A percentile compares a stretch with the other conserved stretches of the same genome.
These are phyloP conservation scores for Apiospora sp. DNA, from an alignment of 2,329 filamentous ascomycete species.

Conservation along the genomic window DNA sequence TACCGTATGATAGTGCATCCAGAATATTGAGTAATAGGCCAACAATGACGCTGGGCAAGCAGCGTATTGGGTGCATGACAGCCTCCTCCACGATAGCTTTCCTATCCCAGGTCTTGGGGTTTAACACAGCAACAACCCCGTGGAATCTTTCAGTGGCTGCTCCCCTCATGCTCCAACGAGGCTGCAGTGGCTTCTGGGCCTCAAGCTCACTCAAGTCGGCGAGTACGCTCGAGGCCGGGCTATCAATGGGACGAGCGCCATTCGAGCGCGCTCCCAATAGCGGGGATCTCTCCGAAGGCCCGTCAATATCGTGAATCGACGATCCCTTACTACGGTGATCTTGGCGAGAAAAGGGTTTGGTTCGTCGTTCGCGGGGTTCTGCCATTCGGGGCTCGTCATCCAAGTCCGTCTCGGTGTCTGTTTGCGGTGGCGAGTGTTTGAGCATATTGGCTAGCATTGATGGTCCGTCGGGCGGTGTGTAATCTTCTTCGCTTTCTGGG, in stretches of 20 bases:
- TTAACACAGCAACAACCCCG: conserved; percentile 47
- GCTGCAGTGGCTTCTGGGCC: conserved; percentile 53
- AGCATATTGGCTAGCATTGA: conserved; percentile 57
- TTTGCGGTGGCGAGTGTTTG: conserved; percentile 55
- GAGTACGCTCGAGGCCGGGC: conserved; percentile 34
- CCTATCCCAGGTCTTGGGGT: conserved; percentile 77
- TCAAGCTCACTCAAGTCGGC: conserved; percentile 54
- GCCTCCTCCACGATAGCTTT: conserved; percentile 69
- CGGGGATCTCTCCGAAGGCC: conserved; percentile 54
- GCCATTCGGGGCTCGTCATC: not conserved
- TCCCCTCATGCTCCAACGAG: conserved; percentile 33
- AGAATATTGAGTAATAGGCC: conserved; percentile 91
- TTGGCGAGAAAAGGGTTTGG: not conserved
- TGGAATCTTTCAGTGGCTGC: conserved; percentile 34
- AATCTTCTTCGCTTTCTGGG: conserved; percentile 32
- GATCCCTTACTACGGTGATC: conserved; percentile 18
- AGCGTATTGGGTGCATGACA: conserved; percentile 72
- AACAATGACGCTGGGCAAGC: conserved; percentile 85
- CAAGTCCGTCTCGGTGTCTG: conserved; percentile 25
- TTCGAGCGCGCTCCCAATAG: conserved; percentile 49
- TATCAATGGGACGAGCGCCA: conserved; percentile 39
- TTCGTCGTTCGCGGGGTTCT: not conserved
- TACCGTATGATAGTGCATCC: conserved; percentile 93
- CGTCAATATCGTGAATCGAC: not conserved
- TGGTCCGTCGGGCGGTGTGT: conserved; percentile 36